Conservation (phyloP, 345 rosid genomes). For the Boechera stricta region DNA sequence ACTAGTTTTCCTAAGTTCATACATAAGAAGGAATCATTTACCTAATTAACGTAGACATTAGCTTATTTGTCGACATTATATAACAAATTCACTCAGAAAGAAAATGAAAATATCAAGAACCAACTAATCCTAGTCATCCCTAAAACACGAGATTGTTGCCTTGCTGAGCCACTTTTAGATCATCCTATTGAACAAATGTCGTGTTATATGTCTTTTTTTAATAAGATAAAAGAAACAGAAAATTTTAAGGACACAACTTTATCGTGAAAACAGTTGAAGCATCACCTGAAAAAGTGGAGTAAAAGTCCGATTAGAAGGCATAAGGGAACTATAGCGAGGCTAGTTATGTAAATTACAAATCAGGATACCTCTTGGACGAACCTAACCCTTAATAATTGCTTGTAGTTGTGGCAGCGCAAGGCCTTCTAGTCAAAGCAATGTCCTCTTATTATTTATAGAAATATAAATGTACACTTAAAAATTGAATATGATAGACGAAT, state of each 20-base stretch:
- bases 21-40: not conserved
- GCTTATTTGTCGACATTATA: not conserved
- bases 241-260: constrained; percentile 21
- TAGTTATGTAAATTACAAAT: constrained; percentile 22
- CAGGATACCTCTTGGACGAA: not conserved
- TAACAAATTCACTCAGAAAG: not conserved
- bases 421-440: constrained; percentile 25
- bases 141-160: constrained; percentile 39
- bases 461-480: not conserved
- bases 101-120: constrained; percentile 14
- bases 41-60: not conserved
- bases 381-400: constrained; percentile 26
- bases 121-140: constrained; percentile 37
- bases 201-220: not conserved
- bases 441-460: constrained; percentile 6
- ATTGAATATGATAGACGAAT: not conserved
- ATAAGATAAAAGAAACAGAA: constrained; percentile 12
- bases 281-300: constrained; percentile 30
- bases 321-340: constrained; percentile 19
- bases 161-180: constrained; percentile 11
- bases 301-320: not conserved
- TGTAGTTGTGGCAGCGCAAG: constrained; percentile 21
- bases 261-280: constrained; percentile 43
- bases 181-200: constrained; percentile 1
- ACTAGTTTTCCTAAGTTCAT: not conserved